phyloP scores from a whole-genome alignment of 73 alveolate genomes.

The Tetrahymena borealis region DNA sequence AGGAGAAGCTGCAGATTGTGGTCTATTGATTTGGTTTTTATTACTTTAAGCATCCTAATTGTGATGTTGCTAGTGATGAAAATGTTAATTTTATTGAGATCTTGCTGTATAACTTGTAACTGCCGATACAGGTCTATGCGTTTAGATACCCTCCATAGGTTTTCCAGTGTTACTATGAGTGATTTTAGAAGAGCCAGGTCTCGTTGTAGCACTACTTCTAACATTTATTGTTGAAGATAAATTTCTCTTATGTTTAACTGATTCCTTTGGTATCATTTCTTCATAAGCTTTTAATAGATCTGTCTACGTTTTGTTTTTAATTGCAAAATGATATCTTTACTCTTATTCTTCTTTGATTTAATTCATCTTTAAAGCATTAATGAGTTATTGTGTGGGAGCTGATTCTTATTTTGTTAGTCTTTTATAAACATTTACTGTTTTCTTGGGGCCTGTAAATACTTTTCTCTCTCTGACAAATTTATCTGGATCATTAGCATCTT shows the following conservation, averaged over 20 bases:
- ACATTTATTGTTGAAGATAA: background rate
- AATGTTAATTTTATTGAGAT: too few relatives aligned
- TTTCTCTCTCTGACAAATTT: background rate
- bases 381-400: background rate
- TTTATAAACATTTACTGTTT: background rate
- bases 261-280: background rate
- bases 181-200: background rate
- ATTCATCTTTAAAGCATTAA: background rate
- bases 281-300: background rate
- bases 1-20: background rate
- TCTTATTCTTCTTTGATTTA: background rate
- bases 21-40: background rate
- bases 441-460: background rate
- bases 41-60: background rate
- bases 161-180: background rate
- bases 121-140: background rate
- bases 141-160: background rate
- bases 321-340: background rate
- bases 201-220: background rate
- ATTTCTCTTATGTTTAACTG: background rate
- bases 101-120: background rate
- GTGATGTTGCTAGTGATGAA: background rate
- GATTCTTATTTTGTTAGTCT: background rate
- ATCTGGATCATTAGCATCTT: background rate
- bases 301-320: background rate